Conservation (phyloP, 176 grass and related monocot species). For the Musa acuminata region DNA sequence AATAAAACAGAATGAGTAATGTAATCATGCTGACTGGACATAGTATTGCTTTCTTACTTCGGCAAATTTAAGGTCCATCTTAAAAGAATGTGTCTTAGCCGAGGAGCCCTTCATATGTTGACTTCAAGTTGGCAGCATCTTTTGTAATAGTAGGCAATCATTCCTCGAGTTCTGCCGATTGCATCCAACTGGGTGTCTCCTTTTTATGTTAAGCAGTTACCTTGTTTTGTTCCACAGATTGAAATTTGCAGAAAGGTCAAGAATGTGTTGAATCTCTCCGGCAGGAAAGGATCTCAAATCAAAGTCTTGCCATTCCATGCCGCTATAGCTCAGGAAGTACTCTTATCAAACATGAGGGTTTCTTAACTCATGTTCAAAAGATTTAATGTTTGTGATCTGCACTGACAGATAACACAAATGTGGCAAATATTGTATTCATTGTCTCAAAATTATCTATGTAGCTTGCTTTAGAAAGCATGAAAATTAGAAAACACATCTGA, state of each 20-base stretch:
- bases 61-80: no score
- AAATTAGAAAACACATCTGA: background rate
- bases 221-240: slow-evolving; percentile 35
- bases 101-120: background rate
- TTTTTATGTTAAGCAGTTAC: background rate
- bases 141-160: background rate
- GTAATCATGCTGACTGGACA: background rate
- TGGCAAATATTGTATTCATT: background rate
- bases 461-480: background rate
- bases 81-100: background rate
- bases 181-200: background rate
- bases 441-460: background rate
- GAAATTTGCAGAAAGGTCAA: slow-evolving; percentile 96
- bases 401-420: slow-evolving; percentile 44
- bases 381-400: slow-evolving; percentile 77
- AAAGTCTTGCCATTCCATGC: slow-evolving; percentile 82
- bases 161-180: background rate
- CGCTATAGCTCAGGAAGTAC: slow-evolving; percentile 55
- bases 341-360: slow-evolving; percentile 70
- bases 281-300: slow-evolving; percentile 58
- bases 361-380: slow-evolving; percentile 40
- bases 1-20: no score
- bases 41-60: background rate
- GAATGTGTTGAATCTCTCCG: slow-evolving; percentile 50
- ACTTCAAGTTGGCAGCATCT: background rate